Conservation (phyloP, 306 rosid species). For the Mucuna pruriens region DNA sequence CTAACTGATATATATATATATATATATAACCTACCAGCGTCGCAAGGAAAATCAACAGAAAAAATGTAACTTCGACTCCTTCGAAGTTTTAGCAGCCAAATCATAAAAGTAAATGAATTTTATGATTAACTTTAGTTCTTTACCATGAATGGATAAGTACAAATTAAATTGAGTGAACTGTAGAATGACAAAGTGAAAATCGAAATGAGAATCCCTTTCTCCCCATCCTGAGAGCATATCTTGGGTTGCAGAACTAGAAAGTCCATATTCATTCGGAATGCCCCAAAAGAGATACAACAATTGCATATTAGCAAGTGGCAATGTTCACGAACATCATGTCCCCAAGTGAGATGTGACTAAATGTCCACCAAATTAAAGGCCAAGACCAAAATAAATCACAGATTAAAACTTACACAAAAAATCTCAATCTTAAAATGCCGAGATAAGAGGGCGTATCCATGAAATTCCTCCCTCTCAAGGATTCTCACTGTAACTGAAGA, state of each 20-base stretch:
- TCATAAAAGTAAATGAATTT: not conserved
- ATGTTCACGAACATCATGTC: conserved; percentile 8
- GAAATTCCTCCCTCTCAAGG: conserved; percentile 41
- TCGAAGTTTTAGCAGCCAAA: not conserved
- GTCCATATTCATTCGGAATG: conserved; percentile 3
- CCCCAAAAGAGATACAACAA: conserved; percentile 12
- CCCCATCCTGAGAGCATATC: not conserved
- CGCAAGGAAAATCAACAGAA: not conserved
- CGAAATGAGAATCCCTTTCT: not conserved
- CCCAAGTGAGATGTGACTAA: conserved; percentile 23
- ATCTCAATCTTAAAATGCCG: conserved; percentile 20
- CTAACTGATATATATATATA: not conserved
- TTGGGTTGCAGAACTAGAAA: not conserved
- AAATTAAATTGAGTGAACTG: conserved; percentile 7
- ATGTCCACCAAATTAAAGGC: conserved; percentile 19
- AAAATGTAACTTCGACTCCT: not conserved
- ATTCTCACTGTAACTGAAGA: conserved; percentile 39
- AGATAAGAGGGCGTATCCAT: conserved; percentile 31
- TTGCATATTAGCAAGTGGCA: conserved; percentile 4
- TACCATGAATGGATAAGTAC: conserved; percentile 10
- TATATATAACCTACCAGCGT: not conserved
- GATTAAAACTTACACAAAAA: conserved; percentile 30
- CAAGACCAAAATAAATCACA: conserved; percentile 35
- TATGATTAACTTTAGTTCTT: conserved; percentile 4
- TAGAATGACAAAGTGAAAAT: not conserved